Evolutionary conservation across 2,329 filamentous ascomycete species (phyloP), one percentile per base, ranked within the genome.

Genomic region (Davidsoniella virescens): DNA sequence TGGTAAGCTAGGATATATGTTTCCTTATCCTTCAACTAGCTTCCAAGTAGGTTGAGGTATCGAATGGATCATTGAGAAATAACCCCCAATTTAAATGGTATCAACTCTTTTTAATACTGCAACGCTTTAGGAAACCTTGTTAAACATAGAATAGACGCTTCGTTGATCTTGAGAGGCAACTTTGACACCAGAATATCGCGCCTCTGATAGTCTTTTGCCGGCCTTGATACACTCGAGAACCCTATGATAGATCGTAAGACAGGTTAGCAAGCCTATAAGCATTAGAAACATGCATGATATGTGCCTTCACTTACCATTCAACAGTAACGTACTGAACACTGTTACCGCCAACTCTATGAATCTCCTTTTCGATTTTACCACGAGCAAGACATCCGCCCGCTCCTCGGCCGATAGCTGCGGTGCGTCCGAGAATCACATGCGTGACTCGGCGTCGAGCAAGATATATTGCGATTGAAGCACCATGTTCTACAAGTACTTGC

Each of bases 361-460:
- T 82, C 67, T 94, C 88, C 62, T 76, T 84, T 57, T 94, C 82
- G 46, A 93, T 67, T 67, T 95, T 95, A 26, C 72, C 72, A 1
- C 76, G 79, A 3, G 87, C 78, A 5, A 95, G 69, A 0, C 84
- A 85, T 41, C 87, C 86, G 0, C 85, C 85, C 8, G 74, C 75
- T 42, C 79, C 80, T 25, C 56, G 56, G n/a, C 63, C 63, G 40
- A 60, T 62, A 36, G 62, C 62, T 2, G 70, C 70, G 16, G 77
- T 75, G 48, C 67, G 72, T 6, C 84, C 85, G 5, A 94, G 64
- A 51, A 95, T 82, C 54, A 95, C 83, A 63, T 95, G 88, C 33
- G 87, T 94, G 56, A 94, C 85, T 47, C 73, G 75, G 37, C 78
- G 74, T 42, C 86, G 75, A 8, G 77, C 82, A 8, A 94, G 75